These are phyloP conservation scores for Cercospora sp. DNA, from an alignment of 2,329 filamentous ascomycete genomes.

Conservation along the genomic window DNA sequence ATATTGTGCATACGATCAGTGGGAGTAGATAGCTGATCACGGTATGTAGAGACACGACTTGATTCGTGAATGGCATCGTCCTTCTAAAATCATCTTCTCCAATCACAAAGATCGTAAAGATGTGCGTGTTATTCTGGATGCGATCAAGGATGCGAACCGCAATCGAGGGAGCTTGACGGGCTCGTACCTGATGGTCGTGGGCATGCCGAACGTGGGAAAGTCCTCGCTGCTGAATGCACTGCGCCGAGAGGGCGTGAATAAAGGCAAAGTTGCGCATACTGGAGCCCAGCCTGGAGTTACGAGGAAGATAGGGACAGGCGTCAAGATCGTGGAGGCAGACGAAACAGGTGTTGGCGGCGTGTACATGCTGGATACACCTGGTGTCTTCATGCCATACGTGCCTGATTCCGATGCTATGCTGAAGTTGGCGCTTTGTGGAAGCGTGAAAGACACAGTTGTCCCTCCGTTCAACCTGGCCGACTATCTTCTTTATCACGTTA, in stretches of 20 bases:
- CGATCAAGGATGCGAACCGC: slow-evolving; percentile 54
- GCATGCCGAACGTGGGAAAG: slow-evolving; percentile 98
- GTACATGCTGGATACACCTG: slow-evolving; percentile 88
- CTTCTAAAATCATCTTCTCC: slow-evolving; percentile 56
- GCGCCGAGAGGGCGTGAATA: slow-evolving; percentile 65
- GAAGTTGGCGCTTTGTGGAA: slow-evolving; percentile 87
- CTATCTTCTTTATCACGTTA: slow-evolving; percentile 85
- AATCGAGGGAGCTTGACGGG: slow-evolving; percentile 67
- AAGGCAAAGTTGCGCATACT: slow-evolving; percentile 73
- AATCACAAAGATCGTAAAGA: slow-evolving; percentile 49
- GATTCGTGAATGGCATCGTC: slow-evolving; percentile 56
- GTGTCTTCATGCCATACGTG: slow-evolving; percentile 93
- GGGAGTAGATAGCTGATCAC: slow-evolving; percentile 22
- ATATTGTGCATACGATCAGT: slow-evolving; percentile 20
- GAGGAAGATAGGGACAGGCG: slow-evolving; percentile 72
- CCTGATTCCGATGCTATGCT: slow-evolving; percentile 84
- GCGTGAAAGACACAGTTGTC: slow-evolving; percentile 86
- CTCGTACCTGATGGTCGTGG: slow-evolving; percentile 82
- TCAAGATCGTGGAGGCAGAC: slow-evolving; percentile 71
- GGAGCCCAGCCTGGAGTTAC: slow-evolving; percentile 89
- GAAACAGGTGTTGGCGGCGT: slow-evolving; percentile 59
- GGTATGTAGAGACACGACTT: slow-evolving; percentile 47
- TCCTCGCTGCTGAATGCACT: slow-evolving; percentile 90
- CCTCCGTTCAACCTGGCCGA: slow-evolving; percentile 77
- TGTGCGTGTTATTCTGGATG: slow-evolving; percentile 51